Base-by-base conservation (phyloP, 352 stramenopile species). In the Pythium phragmiticola region DNA sequence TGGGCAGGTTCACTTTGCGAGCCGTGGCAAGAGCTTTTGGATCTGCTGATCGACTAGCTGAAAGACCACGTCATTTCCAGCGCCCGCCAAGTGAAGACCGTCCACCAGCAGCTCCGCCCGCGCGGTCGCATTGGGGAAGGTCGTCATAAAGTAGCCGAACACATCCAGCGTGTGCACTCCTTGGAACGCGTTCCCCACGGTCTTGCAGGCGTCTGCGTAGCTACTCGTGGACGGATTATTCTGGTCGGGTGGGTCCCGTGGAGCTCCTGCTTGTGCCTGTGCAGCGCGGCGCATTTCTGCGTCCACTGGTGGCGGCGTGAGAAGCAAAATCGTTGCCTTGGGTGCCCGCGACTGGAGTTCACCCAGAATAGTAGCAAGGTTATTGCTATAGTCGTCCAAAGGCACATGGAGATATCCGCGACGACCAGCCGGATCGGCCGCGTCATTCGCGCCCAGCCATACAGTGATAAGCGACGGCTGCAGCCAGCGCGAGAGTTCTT, bases 391-490 rank as follows among this genome's bases (percentile, higher is more conserved):
- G 23, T 70, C 68, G 21, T 76, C 69, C 3, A 88, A 16, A 12
- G 76, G 70, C 17, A 90, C 76, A 50, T 84, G 60, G 26, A 76
- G 70, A 17, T 61, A 57, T n/a, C 61, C 57, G 30, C 66, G 61
- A 11, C 53, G 37, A 26, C 80, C 78, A n/a, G 74, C 51, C 4
- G 50, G 12, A 12, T 80, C 62, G 5, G 73, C 75, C 2, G 82
- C 77, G 53, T 90, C 82, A 65, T 90, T 90, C 23, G 82, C 73
- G 17, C 82, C 82, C 6, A 88, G 65, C 72, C 75, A 88, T 9
- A 89, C 42, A 26, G 74, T 85, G 23, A 89, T 68, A 12, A 90
- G 36, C 4, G 64, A 62, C 12, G 75, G 72, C 47, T 50, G 30
- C 14, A 65, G 49, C 74, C 63, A 71, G 12, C 45, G 50, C 23